Percentiles rank a stretch among this genome's conserved stretches.
phyloP scores from a whole-genome alignment of 2,329 filamentous ascomycete species.

The Mycosphaerella sp. region DNA sequence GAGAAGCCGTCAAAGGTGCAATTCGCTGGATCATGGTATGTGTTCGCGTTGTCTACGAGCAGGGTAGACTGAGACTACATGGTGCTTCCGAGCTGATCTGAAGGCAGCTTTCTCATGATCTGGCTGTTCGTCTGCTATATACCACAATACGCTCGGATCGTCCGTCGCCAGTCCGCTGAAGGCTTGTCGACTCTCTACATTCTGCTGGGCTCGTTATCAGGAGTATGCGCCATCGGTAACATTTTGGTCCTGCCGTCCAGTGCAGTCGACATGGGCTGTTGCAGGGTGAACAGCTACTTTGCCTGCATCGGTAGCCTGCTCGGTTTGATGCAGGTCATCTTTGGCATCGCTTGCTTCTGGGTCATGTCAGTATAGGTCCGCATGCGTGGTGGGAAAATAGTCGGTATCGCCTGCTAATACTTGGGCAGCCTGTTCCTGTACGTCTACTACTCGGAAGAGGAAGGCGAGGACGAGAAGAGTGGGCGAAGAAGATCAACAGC shows the following conservation, averaged over 20 bases:
- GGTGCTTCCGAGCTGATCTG: constrained; percentile 7
- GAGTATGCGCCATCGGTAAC: constrained; percentile 79
- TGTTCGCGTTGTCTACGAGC: neutral
- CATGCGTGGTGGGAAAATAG: too few relatives aligned
- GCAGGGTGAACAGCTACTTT: constrained; percentile 68
- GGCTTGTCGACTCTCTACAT: constrained; percentile 91
- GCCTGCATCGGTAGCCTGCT: constrained; percentile 76
- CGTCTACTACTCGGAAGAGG: constrained; percentile 19
- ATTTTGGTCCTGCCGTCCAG: constrained; percentile 77
- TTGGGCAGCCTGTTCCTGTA: constrained; percentile 14
- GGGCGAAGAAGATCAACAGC: constrained; percentile 22
- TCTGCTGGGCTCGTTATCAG: constrained; percentile 78
- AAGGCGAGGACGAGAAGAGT: constrained; percentile 27
- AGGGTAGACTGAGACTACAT: neutral
- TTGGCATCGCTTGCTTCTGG: constrained; percentile 82
- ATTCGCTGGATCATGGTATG: constrained; percentile 18
- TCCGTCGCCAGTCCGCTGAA: constrained; percentile 73
- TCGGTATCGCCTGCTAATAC: neutral
- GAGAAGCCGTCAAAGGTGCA: constrained; percentile 17
- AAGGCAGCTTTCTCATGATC: constrained; percentile 61
- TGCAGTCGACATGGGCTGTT: constrained; percentile 73
- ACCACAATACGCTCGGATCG: constrained; percentile 85
- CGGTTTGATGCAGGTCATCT: constrained; percentile 80
- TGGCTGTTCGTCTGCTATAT: constrained; percentile 87
- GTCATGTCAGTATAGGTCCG: constrained; percentile 68